Conservation (phyloP, 2,329 filamentous ascomycete species). For the Colletotrichum caudatum region DNA sequence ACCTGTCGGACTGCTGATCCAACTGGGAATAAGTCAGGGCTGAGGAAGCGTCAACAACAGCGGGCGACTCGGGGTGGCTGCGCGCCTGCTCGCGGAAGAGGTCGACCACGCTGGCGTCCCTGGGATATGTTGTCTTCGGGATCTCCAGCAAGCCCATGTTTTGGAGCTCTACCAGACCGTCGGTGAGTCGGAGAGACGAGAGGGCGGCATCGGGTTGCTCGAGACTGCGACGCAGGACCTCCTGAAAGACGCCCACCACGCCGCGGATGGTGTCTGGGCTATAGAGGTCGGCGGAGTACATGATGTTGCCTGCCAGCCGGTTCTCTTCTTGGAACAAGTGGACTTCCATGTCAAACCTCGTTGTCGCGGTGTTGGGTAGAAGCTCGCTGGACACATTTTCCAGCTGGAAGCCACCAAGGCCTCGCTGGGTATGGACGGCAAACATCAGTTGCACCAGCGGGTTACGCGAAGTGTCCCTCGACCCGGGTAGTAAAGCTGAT, state of each 20-base stretch:
- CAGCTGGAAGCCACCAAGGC: neutral
- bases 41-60: neutral
- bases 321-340: slow-evolving; percentile 13
- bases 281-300: slow-evolving; percentile 6
- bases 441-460: slow-evolving; percentile 22
- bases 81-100: slow-evolving; percentile 2
- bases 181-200: neutral
- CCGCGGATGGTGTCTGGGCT: neutral
- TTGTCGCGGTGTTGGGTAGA: neutral
- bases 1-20: neutral
- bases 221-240: slow-evolving; percentile 1
- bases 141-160: neutral
- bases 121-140: neutral
- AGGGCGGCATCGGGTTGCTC: neutral
- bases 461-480: slow-evolving; percentile 10
- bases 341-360: slow-evolving; percentile 5
- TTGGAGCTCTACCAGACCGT: neutral
- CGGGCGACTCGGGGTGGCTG: neutral
- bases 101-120: slow-evolving; percentile 10
- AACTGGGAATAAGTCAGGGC: neutral
- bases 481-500: slow-evolving; percentile 5
- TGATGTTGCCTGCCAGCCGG: neutral
- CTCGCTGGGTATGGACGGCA: slow-evolving; percentile 10
- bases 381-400: neutral
- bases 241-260: neutral